phyloP scores from a whole-genome alignment of 305 asterid genomes.

The Solanum hybrid region DNA sequence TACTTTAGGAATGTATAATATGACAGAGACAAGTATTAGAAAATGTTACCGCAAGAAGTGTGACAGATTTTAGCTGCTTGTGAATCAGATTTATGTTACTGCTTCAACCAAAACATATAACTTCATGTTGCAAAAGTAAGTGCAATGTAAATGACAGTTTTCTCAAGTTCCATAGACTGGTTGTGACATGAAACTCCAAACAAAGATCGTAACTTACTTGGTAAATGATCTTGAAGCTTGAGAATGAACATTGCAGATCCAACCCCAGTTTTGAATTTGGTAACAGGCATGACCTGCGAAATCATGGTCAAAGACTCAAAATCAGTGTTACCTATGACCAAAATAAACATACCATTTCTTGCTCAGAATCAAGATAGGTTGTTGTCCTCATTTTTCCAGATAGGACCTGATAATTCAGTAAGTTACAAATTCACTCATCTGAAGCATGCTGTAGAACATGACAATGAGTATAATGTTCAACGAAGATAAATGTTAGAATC shows the following conservation, averaged over 20 bases:
- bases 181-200: neutral
- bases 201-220: constrained; percentile 38
- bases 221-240: constrained; percentile 50
- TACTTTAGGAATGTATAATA: neutral
- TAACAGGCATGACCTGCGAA: constrained; percentile 66
- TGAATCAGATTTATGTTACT: constrained; percentile 62
- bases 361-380: neutral
- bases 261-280: constrained; percentile 77
- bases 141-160: neutral
- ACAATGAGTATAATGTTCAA: neutral
- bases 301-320: constrained; percentile 7
- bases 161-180: neutral
- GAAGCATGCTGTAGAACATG: neutral
- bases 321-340: neutral
- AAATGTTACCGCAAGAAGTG: constrained; percentile 62
- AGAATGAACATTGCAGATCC: constrained; percentile 73
- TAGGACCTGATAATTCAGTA: neutral
- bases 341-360: neutral
- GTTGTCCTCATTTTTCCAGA: neutral
- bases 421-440: neutral
- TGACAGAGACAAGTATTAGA: neutral
- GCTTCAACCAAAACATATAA: constrained; percentile 20
- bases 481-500: neutral
- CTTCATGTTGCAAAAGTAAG: neutral
- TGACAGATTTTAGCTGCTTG: constrained; percentile 48